Evolutionary conservation across 495 filamentous ascomycete genomes (phyloP), one percentile per base, ranked within the genome.

Genomic region (Penicillium ochrochloron): DNA sequence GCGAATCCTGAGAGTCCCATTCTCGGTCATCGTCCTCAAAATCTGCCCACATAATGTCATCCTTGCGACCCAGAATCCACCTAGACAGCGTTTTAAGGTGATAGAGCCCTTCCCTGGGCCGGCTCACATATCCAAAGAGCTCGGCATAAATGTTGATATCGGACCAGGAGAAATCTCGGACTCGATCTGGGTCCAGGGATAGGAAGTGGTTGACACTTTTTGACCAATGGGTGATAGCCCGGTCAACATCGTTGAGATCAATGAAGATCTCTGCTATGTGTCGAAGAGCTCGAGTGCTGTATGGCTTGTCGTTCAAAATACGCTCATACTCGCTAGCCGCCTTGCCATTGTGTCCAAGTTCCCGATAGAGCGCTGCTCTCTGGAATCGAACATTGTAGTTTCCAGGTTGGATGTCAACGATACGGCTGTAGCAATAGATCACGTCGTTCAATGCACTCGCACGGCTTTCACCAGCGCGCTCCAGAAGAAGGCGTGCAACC

Each of bases 91-190:
- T 77, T 72, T 90, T 94, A 12, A 95, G 75, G 67, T 88, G 83
- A 23, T 72, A 71, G 7, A 96, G 82, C 11, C 90, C 93, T 59
- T 88, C 81, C 12, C 81, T 75, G 70, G 86, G 89, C 60, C 84
- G 80, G 57, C 83, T 82, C 9, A 86, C 69, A 53, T 87, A 86
- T 14, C 84, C 82, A 65, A 92, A 89, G 25, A 98, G 82, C 68
- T 97, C 93, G 29, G 90, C 83, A 64, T 93, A 96, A 57, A 93
- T 89, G 66, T 93, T 90, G 37, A 94, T 74, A 71, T 97, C 91
- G 33, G 88, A 87, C 93, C 93, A 98, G 34, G 86, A 86, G 66
- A 96, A 89, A 29, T 77, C 77, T 11, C 78, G 83, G 2, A 75
- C 79, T 53, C 83, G 76, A 15, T 84, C 80, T 5, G 82, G 66